Evolutionary conservation across 371 early-diverging fungal genomes (phyloP).

Genomic region (Vavraia culicis): DNA sequence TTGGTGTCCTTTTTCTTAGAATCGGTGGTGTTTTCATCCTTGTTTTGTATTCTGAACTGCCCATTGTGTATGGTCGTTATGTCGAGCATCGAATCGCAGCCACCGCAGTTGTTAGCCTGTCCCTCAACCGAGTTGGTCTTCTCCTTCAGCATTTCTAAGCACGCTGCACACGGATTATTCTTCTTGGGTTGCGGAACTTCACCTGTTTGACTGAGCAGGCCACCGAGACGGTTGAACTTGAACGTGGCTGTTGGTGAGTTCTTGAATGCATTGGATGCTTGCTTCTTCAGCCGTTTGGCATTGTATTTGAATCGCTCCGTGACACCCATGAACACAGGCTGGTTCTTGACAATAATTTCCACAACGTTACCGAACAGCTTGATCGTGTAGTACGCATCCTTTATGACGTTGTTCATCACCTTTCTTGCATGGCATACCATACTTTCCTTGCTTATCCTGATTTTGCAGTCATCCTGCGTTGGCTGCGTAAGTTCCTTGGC

Average conservation of each 20-base stretch:
- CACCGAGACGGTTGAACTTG: constrained; percentile 2
- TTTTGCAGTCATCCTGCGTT: background rate
- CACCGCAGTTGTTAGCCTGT: constrained; percentile 1
- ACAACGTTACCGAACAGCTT: constrained; percentile 5
- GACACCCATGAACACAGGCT: constrained; percentile 1
- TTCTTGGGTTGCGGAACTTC: background rate
- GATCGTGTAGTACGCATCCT: background rate
- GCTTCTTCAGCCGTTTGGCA: background rate
- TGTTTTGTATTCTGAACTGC: no score
- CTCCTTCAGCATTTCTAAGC: background rate
- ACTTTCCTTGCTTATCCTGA: background rate
- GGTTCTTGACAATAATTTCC: background rate
- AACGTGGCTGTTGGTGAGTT: background rate
- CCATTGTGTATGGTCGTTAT: background rate
- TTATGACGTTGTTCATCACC: constrained; percentile 1
- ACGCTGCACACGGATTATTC: constrained; percentile 1
- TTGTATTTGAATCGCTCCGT: background rate
- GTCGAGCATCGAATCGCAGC: constrained; percentile 2
- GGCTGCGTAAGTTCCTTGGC: background rate
- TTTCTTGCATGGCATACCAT: constrained; percentile 3
- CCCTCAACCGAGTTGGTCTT: constrained; percentile 1
- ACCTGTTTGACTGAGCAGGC: constrained; percentile 4
- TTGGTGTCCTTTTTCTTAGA: no score
- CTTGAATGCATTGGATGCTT: background rate
- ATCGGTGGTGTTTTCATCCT: no score